Evolutionary conservation across 176 grass and related monocot species (phyloP), one percentile per base, ranked within the genome.

Genomic region (Alloteropsis semialata): DNA sequence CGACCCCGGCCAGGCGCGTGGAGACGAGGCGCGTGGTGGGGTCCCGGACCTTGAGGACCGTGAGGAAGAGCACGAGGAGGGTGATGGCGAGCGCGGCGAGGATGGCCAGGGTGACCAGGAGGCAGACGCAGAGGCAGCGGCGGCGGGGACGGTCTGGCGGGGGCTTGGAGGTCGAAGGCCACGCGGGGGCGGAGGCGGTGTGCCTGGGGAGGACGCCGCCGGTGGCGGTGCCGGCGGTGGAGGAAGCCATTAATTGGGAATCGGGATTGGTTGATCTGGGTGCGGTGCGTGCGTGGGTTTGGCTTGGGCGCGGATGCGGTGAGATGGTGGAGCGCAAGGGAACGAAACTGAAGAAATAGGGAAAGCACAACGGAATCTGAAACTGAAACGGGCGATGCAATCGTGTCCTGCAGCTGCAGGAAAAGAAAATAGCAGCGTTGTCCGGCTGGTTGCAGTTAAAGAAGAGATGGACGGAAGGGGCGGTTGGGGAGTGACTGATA

Each of bases 31-130:
- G 39, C 5, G 65, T 71, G 25, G 72, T 70, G 9, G 88, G 92
- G 21, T 88, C 74, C 17, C 85, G 85, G 19, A 86, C 79, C 3
- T 41, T 69, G 34, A 94, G 82, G 18, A 90, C 56, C 18, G 88
- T 90, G 14, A 94, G 72, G 55, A 46, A 51, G 43, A 93, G 91
- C 18, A 75, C 76, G 5, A 90, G 30, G 21, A 65, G 12, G 33
- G 84, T 28, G 65, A 78, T 28, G 65, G 48, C 56, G 27, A 32
- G 41, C 25, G 57, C 57, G 60, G 74, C 5, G 34, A 96, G 65
- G 25, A 74, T 1, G 15, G 66, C 55, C 1, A 92, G 36, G 51
- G 78, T 78, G 42, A 42, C 37, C 21, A 69, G 13, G 16, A 63
- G 18, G 84, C 82, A 91, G 27, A 72, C 19, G 74, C 67, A 82